Conservation (phyloP, 1,284 basidiomycete species). For the Afroboletus lepidellus region DNA sequence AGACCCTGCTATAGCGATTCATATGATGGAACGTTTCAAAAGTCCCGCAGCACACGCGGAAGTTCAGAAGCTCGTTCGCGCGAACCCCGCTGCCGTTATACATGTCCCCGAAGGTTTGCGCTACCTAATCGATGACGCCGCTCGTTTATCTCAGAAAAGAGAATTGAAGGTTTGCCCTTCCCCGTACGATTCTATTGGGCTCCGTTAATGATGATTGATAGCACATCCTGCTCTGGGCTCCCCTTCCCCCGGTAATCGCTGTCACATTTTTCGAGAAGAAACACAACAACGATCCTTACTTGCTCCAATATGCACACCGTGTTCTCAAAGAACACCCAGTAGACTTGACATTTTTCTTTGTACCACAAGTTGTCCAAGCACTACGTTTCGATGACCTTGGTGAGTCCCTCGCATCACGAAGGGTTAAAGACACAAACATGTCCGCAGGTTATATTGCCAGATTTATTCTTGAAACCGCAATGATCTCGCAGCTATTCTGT, state of each 20-base stretch:
- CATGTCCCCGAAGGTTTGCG: conserved; percentile 78
- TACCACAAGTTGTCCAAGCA: conserved; percentile 97
- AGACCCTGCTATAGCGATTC: conserved; percentile 79
- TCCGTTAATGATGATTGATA: conserved; percentile 36
- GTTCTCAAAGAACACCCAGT: conserved; percentile 95
- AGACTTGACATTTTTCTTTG: conserved; percentile 97
- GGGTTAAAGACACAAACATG: neutral
- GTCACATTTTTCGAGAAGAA: conserved; percentile 85
- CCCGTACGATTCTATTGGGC: neutral
- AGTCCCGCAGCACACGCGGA: conserved; percentile 61
- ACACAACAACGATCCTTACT: conserved; percentile 80
- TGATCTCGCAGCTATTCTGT: conserved; percentile 97
- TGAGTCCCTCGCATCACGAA: conserved; percentile 34
- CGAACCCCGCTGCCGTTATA: conserved; percentile 70
- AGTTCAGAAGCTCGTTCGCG: conserved; percentile 72
- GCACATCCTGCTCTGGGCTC: conserved; percentile 87
- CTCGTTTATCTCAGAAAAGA: conserved; percentile 54
- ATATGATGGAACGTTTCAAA: conserved; percentile 88
- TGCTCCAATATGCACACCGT: conserved; percentile 96
- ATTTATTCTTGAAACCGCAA: conserved; percentile 97
- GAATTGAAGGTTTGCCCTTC: conserved; percentile 66
- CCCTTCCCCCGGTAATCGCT: conserved; percentile 86
- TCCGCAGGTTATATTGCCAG: conserved; percentile 84
- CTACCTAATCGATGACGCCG: conserved; percentile 75
- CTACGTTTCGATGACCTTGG: conserved; percentile 87